Base-by-base conservation (phyloP, 2,329 filamentous ascomycete genomes). In the Xylaria sp. region DNA sequence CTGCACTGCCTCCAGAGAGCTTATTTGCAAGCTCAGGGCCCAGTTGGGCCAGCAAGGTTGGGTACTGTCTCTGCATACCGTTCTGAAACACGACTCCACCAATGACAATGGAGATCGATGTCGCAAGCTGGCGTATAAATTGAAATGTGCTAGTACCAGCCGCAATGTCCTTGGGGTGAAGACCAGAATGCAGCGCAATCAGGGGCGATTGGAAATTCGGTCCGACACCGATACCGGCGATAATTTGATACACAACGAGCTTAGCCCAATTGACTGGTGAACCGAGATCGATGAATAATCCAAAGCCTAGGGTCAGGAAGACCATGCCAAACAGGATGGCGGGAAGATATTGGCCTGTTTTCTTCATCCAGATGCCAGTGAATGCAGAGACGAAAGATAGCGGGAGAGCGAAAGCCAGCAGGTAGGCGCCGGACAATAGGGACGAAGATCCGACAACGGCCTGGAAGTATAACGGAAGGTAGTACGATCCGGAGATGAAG, bases 1-100 rank as follows among this genome's bases (percentile, higher is more conserved):
- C 81, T 24, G 87, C 84, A 61, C 82, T 80, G 54, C 81, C 81
- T 27, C 86, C 85, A 32, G 84, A 82, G n/a, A 89, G 82, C 19
- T 80, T 75, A 2, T 76, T 68, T 0, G 84, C 83, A 1, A 82
- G 77, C 45, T 84, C 73, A 0, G 82, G 79, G 0, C 86, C 86
- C 0, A 92, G 82, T 3, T 85, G 78, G 34, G 79, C 73, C 24
- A 80, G 78, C 34, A 92, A 83, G 8, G 76, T 75, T 3, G 80
- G 75, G 32, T 84, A 82, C 72, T 88, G 86, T 55, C 82, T 82
- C 71, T 88, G 80, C 89, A 93, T 92, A 67, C 86, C 82, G 77
- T 94, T 94, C 79, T 93, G 90, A 81, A 94, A 94, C 45, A 94
- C 86, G 54, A 93, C 91, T n/a, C 91, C 89, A 27, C 92, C 92